phyloP scores from a whole-genome alignment of 2,329 filamentous ascomycete species.

The Hortaea sp. region DNA sequence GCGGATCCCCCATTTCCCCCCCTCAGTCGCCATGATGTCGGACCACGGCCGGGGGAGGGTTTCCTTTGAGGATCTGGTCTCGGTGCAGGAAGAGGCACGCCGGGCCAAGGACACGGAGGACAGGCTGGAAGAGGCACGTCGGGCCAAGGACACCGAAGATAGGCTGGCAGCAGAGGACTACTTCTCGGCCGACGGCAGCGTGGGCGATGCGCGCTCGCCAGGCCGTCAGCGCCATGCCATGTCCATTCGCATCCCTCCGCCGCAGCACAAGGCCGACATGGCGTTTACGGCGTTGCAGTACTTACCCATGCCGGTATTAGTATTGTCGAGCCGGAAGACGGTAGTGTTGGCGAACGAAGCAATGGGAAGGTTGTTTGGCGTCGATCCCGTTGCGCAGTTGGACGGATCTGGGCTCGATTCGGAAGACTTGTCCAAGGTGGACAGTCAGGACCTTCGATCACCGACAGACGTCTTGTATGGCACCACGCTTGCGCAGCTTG shows the following conservation, averaged over 20 bases:
- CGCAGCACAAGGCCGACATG: constrained; percentile 22
- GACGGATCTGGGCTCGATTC: constrained; percentile 7
- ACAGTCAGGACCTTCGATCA: constrained; percentile 23
- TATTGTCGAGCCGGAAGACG: constrained; percentile 59
- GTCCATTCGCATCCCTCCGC: constrained; percentile 24
- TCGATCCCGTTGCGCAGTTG: constrained; percentile 31
- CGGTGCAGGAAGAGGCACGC: background rate
- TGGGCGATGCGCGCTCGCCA: constrained; percentile 11
- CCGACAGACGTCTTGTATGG: constrained; percentile 54
- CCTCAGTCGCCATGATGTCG: background rate
- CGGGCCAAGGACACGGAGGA: background rate
- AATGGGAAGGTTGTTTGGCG: constrained; percentile 58
- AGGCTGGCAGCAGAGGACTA: constrained; percentile 13
- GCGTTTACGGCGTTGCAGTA: constrained; percentile 63
- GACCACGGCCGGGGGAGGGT: constrained; percentile 1
- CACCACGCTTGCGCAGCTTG: constrained; percentile 57
- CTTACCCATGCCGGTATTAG: constrained; percentile 60
- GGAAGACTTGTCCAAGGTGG: constrained; percentile 4
- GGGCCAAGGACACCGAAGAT: background rate
- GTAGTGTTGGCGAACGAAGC: constrained; percentile 66
- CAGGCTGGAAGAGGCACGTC: background rate
- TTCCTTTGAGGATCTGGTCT: constrained; percentile 3
- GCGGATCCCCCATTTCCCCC: background rate
- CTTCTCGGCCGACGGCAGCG: constrained; percentile 19
- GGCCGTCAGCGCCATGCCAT: constrained; percentile 16